Percentiles rank a stretch among this genome's conserved stretches.
phyloP scores from a whole-genome alignment of 345 rosid genomes.

The Toxicodendron radicans region DNA sequence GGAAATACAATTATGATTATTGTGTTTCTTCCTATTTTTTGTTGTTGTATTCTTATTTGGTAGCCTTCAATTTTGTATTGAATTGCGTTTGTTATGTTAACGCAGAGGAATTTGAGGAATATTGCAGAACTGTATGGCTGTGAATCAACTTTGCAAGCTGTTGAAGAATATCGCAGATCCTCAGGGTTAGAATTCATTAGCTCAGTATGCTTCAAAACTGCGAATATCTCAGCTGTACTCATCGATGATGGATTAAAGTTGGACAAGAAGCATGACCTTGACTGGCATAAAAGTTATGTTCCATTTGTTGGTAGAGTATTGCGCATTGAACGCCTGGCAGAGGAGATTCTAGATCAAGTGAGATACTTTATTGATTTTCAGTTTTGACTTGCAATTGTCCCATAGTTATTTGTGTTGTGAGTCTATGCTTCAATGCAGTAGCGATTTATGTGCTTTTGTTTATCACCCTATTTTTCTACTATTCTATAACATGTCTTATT shows the following conservation, averaged over 20 bases:
- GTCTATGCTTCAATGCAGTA: neutral
- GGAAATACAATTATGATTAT: neutral
- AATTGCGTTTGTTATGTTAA: constrained; percentile 9
- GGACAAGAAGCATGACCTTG: constrained; percentile 67
- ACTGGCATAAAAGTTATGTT: constrained; percentile 64
- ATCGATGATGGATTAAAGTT: constrained; percentile 86
- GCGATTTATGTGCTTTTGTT: neutral
- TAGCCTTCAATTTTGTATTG: neutral
- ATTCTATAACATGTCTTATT: no score
- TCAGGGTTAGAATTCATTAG: constrained; percentile 56
- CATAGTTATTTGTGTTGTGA: neutral
- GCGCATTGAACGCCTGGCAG: constrained; percentile 79
- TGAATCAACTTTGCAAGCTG: constrained; percentile 51
- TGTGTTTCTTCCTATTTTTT: neutral
- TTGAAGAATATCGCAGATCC: constrained; percentile 63
- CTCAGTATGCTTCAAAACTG: constrained; percentile 69
- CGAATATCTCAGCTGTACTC: constrained; percentile 72
- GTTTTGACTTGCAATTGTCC: neutral
- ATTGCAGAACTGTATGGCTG: constrained; percentile 74
- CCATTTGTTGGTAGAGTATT: constrained; percentile 80
- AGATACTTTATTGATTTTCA: constrained; percentile 20
- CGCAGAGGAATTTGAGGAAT: constrained; percentile 80
- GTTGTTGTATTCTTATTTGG: neutral
- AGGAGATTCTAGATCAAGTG: constrained; percentile 70
- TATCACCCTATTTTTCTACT: neutral